Evolutionary conservation across 2,329 filamentous ascomycete genomes (phyloP), one percentile per base, ranked within the genome.

Genomic region (Thermothelomyces thermophilus): DNA sequence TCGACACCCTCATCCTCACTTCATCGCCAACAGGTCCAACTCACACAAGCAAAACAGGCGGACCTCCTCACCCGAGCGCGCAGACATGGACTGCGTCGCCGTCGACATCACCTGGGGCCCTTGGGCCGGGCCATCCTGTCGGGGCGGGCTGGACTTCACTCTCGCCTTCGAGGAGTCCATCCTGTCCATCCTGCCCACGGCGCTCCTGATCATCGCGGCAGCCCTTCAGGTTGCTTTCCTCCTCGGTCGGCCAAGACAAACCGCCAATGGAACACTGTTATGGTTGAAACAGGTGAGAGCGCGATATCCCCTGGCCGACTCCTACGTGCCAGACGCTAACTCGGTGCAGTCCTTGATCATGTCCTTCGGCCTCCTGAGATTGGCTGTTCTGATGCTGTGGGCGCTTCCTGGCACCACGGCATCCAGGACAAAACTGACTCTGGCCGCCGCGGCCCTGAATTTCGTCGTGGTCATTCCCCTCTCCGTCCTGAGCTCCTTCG

Each of bases 71-170:
- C 28, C 9, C 13, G 24, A 24, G 36, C 43, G 14, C 26, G 35
- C 36, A 46, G 19, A 41, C 36, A 51, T 51, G 48, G 31, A 35
- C 24, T 51, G 48, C 31, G 16, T 20, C 26, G 39, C 34, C 43
- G 16, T 20, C 14, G 48, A 51, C 36, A 36, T 16, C 28, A 36
- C 28, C 10, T 46, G 42, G 48, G 48, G 41, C 20, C 42, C 48
- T n/a, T 51, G 43, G 48, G 43, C 43, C 9, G 48, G 48, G 30
- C 40, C 41, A 19, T 20, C 22, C 13, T 50, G 41, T 42, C 39
- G 48, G 30, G 48, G 48, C 13, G 48, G 48, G 26, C 14, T 51
- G 11, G 48, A 51, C 28, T 51, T 51, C 19, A 51, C 48, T n/a
- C 19, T 51, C 36, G 16, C 43, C n/a, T 51, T 51, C n/a, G 43